Base-by-base conservation (phyloP, 1,139 yeast species). In the Diutina catenulata region DNA sequence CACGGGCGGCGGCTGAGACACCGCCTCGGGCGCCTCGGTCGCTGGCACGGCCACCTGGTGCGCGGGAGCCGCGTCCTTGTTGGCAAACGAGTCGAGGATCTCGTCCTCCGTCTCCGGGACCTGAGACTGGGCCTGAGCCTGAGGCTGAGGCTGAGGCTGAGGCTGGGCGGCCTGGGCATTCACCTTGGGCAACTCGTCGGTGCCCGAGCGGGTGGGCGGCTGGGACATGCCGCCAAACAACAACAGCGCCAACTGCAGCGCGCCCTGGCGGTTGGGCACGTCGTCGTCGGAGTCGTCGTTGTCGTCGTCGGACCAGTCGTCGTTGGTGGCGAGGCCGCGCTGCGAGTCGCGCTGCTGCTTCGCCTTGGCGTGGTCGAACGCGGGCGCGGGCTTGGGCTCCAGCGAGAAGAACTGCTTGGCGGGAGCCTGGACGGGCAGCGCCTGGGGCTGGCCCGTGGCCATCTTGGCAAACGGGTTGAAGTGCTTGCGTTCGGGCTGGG, bases 281-380 rank as follows among this genome's bases (percentile, higher is more conserved):
- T 64, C 70, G 25, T 67, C 72, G 24, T 68, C 76, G 20, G 71
- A 78, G 18, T 60, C 60, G 2, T 59, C 62, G 46, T 73, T 76
- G 2, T 69, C 75, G 5, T 69, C 71, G 48, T 74, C 76, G 43
- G 75, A 76, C 81, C 82, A 76, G 45, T 71, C 80, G 40, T 66
- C 70, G 36, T 53, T 59, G 40, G 58, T 72, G 2, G 57, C 53
- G 37, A 68, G 51, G 3, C 86, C 84, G 52, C 82, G 62, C 53
- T 78, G 86, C 5, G 79, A 68, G 16, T 67, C 74, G 51, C 86
- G 64, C 53, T 78, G 86, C 2, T 73, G 75, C 38, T 72, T 78
- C 5, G 78, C 72, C 43, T 76, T 75, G 43, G 64, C 62, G 0
- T 72, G 60, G 49, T 76, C 81, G 43, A 73, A 56, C 32, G 3